Conservation (phyloP, 2,329 filamentous ascomycete species). For the Colletotrichum paranaense region DNA sequence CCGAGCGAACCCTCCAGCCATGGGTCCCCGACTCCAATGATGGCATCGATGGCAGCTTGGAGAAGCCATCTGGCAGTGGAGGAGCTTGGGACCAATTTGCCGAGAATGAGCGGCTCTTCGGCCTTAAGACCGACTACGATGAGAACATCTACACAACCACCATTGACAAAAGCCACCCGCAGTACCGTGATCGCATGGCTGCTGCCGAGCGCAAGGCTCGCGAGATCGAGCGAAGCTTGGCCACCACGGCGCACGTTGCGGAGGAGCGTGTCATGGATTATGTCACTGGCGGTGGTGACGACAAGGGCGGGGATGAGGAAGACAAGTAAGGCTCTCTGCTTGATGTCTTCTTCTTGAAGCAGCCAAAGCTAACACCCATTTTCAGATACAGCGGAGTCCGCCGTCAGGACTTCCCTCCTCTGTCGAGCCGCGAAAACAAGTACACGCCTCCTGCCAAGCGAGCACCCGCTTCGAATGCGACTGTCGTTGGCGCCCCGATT, state of each 20-base stretch:
- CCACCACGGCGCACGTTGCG: slow-evolving; percentile 84
- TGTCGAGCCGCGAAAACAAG: slow-evolving; percentile 71
- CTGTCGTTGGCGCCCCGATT: slow-evolving; percentile 80
- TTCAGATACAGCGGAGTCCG: slow-evolving; percentile 90
- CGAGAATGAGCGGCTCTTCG: slow-evolving; percentile 87
- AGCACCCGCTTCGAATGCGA: slow-evolving; percentile 79
- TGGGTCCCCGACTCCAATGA: slow-evolving; percentile 80
- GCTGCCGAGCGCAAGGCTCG: slow-evolving; percentile 85
- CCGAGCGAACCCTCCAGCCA: slow-evolving; percentile 81
- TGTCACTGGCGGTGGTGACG: slow-evolving; percentile 68
- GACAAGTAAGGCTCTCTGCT: slow-evolving; percentile 74
- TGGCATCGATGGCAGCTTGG: slow-evolving; percentile 77
- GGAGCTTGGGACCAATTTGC: slow-evolving; percentile 93
- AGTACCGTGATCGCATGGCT: slow-evolving; percentile 82
- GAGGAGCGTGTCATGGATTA: slow-evolving; percentile 86
- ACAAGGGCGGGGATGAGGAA: slow-evolving; percentile 86
- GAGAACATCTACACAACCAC: slow-evolving; percentile 94
- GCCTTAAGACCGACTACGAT: slow-evolving; percentile 89
- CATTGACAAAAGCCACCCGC: slow-evolving; percentile 86
- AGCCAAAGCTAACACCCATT: not conserved
- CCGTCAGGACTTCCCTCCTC: slow-evolving; percentile 77
- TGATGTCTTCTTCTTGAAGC: not conserved
- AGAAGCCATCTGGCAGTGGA: slow-evolving; percentile 58
- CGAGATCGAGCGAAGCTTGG: slow-evolving; percentile 84
- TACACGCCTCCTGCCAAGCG: slow-evolving; percentile 93